phyloP scores from a whole-genome alignment of 345 rosid species.

The Conringia planisiliqua region DNA sequence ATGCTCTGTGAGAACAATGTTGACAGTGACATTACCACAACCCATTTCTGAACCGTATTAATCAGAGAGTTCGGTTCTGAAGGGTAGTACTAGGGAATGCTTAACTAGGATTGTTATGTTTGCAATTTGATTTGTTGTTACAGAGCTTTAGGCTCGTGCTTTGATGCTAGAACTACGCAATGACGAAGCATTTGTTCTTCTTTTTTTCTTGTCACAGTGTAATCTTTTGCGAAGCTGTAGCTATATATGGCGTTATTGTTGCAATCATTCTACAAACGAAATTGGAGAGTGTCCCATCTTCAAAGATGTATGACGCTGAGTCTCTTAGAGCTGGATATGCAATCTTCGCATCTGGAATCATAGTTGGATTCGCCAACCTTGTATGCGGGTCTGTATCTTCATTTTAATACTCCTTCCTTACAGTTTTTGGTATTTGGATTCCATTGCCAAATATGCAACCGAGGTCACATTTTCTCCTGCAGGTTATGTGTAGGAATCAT shows the following conservation, averaged over 20 bases:
- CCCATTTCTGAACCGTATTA: background rate
- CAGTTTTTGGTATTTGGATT: background rate
- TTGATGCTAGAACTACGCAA: background rate
- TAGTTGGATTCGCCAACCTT: conserved; percentile 98
- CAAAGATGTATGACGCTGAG: conserved; percentile 74
- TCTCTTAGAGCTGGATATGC: conserved; percentile 99
- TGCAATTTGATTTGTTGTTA: background rate
- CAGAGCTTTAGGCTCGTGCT: background rate
- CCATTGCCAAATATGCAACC: background rate
- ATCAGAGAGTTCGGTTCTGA: background rate
- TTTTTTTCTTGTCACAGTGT: conserved; percentile 49
- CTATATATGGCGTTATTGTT: conserved; percentile 96
- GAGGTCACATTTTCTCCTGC: conserved; percentile 15
- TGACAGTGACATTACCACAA: background rate
- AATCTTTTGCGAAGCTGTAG: conserved; percentile 98
- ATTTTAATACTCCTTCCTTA: conserved; percentile 23
- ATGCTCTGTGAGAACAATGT: conserved; percentile 5
- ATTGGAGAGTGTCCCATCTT: conserved; percentile 81
- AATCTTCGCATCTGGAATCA: conserved; percentile 96
- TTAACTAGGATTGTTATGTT: background rate
- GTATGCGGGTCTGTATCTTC: conserved; percentile 76
- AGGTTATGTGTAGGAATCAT: conserved; percentile 95
- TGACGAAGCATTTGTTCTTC: conserved; percentile 8
- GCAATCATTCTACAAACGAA: conserved; percentile 97
- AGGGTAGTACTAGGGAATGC: background rate